Conservation (phyloP, 768 basidiomycete species). For the Tubosaeta sp. region DNA sequence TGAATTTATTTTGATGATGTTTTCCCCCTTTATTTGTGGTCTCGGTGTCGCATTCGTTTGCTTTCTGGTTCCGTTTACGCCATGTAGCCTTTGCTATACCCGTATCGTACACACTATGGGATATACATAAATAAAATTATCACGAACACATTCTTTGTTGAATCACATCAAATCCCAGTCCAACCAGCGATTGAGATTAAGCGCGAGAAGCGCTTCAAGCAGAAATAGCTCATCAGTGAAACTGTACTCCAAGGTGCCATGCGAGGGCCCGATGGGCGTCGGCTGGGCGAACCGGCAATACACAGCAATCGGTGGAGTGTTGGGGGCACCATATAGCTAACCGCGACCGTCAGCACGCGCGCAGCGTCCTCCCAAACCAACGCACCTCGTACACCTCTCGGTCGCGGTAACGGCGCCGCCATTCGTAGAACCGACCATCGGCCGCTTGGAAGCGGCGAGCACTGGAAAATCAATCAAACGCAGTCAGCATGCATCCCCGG, state of each 20-base stretch:
- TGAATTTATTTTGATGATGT: constrained; percentile 25
- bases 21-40: constrained; percentile 4
- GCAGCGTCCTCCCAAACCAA: background rate
- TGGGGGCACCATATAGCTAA: constrained; percentile 48
- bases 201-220: constrained; percentile 58
- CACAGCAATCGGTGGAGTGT: constrained; percentile 46
- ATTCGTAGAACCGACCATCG: constrained; percentile 60
- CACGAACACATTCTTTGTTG: constrained; percentile 8
- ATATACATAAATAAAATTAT: constrained; percentile 31
- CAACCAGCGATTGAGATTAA: constrained; percentile 73
- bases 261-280: constrained; percentile 59
- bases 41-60: constrained; percentile 12
- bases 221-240: constrained; percentile 60
- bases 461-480: constrained; percentile 31
- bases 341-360: background rate
- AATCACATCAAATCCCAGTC: constrained; percentile 47
- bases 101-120: constrained; percentile 31
- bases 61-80: constrained; percentile 17
- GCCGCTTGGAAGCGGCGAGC: constrained; percentile 55
- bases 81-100: constrained; percentile 23
- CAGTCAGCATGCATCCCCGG: background rate
- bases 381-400: constrained; percentile 60
- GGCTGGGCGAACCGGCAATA: constrained; percentile 51
- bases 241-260: constrained; percentile 59
- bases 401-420: constrained; percentile 50